Conservation (phyloP, 352 stramenopile genomes). For the Phytopythium delawarense region DNA sequence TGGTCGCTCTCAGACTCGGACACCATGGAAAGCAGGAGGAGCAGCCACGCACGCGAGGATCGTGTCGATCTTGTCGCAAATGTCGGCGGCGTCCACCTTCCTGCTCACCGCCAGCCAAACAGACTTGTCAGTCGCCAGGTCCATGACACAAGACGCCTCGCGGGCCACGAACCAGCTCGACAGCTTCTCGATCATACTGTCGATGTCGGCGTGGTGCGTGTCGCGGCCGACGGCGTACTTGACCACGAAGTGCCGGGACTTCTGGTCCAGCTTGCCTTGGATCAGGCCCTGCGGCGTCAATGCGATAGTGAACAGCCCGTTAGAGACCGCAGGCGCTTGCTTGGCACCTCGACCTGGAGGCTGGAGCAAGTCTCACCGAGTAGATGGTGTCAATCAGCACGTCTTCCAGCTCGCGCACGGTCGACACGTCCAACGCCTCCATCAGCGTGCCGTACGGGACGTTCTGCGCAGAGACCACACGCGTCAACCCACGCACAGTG, state of each 20-base stretch:
- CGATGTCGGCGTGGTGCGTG: slow-evolving; percentile 80
- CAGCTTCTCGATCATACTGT: slow-evolving; percentile 88
- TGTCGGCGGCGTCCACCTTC: slow-evolving; percentile 55
- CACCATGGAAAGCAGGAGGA: background rate
- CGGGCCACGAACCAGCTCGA: slow-evolving; percentile 48
- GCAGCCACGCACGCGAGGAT: slow-evolving; percentile 47
- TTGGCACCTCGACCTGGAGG: background rate
- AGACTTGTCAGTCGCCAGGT: background rate
- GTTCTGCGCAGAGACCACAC: slow-evolving; percentile 26
- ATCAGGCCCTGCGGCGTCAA: slow-evolving; percentile 58
- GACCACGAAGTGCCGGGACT: slow-evolving; percentile 70
- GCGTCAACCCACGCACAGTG: slow-evolving; percentile 1
- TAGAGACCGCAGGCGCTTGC: background rate
- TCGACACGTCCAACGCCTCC: slow-evolving; percentile 67
- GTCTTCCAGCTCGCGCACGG: slow-evolving; percentile 89
- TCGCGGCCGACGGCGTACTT: slow-evolving; percentile 89
- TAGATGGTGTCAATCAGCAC: slow-evolving; percentile 93
- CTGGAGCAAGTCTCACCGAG: slow-evolving; percentile 36
- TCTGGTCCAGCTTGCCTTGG: slow-evolving; percentile 90
- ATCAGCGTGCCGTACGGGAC: slow-evolving; percentile 83
- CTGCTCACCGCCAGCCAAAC: slow-evolving; percentile 11
- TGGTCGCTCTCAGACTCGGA: too few species aligned
- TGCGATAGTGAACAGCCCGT: background rate
- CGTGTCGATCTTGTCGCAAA: slow-evolving; percentile 59
- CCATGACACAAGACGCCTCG: background rate